Evolutionary conservation across 768 basidiomycete genomes (phyloP).

Genomic region (Lactifluus subvellereus): DNA sequence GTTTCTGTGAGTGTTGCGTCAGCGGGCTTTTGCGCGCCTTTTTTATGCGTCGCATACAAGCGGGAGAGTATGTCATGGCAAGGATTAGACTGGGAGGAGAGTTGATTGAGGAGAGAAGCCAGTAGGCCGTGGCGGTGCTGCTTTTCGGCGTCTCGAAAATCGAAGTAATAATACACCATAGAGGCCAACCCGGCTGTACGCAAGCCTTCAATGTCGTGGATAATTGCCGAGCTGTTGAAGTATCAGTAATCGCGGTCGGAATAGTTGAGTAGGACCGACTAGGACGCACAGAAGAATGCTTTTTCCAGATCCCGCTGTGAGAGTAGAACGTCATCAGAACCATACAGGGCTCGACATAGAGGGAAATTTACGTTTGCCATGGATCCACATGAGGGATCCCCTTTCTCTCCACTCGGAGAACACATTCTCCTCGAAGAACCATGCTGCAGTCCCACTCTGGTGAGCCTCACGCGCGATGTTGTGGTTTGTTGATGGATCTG

Average conservation of each 20-base stretch:
- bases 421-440: background rate
- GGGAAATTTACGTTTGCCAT: conserved; percentile 5
- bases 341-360: too few species aligned
- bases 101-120: background rate
- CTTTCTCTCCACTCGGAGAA: background rate
- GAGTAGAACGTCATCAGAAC: background rate
- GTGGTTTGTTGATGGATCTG: conserved; percentile 6
- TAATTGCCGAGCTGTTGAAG: background rate
- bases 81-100: background rate
- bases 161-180: conserved; percentile 9
- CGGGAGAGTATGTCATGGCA: background rate
- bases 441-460: background rate
- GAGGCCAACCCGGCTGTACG: background rate
- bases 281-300: conserved; percentile 4
- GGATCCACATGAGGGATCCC: conserved; percentile 3
- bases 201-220: background rate
- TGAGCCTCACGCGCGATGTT: background rate
- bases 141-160: background rate
- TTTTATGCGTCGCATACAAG: background rate
- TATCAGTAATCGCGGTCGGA: background rate
- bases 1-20: background rate
- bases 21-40: background rate
- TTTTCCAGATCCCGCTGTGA: conserved; percentile 5
- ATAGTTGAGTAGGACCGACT: background rate
- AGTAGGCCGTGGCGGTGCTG: conserved; percentile 1